Conservation (phyloP, 768 basidiomycete species). For the Trichaptum fuscoviolaceum region DNA sequence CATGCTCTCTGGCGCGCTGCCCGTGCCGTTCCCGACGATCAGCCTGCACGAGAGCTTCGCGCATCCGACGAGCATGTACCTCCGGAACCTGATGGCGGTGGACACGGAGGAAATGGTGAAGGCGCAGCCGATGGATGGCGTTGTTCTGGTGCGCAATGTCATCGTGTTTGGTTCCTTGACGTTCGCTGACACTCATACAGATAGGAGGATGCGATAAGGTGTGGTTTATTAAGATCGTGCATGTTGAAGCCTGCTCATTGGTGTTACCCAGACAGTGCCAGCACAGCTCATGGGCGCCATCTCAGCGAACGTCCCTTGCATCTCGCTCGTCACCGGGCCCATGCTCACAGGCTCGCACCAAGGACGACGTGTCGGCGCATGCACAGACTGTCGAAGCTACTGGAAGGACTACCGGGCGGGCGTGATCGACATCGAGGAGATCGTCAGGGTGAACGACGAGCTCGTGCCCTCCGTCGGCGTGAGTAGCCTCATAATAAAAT, state of each 20-base stretch:
- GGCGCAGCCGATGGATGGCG: slow-evolving; percentile 23
- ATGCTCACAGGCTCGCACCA: slow-evolving; percentile 20
- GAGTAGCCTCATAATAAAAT: slow-evolving; percentile 7
- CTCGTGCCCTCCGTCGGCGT: slow-evolving; percentile 21
- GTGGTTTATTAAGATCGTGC: background rate
- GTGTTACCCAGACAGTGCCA: slow-evolving; percentile 20
- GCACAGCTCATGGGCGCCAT: slow-evolving; percentile 24
- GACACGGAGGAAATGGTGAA: slow-evolving; percentile 24
- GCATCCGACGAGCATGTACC: slow-evolving; percentile 20
- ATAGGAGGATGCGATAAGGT: slow-evolving; percentile 16
- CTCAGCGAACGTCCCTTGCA: slow-evolving; percentile 19
- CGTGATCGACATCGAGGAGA: slow-evolving; percentile 21
- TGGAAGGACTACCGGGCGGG: slow-evolving; percentile 22
- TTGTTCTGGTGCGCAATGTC: slow-evolving; percentile 13
- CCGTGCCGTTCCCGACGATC: slow-evolving; percentile 20
- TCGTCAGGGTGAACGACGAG: slow-evolving; percentile 19
- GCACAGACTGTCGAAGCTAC: slow-evolving; percentile 22
- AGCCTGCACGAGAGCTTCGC: slow-evolving; percentile 22
- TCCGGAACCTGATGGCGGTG: slow-evolving; percentile 22
- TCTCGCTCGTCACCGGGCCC: slow-evolving; percentile 19
- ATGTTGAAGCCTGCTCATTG: background rate
- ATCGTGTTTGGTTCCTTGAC: slow-evolving; percentile 1
- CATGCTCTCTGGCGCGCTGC: slow-evolving; percentile 19
- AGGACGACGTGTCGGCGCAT: slow-evolving; percentile 20
- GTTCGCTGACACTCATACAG: background rate